phyloP scores from a whole-genome alignment of 2,329 filamentous ascomycete genomes.

The Arachnomyces sp. region DNA sequence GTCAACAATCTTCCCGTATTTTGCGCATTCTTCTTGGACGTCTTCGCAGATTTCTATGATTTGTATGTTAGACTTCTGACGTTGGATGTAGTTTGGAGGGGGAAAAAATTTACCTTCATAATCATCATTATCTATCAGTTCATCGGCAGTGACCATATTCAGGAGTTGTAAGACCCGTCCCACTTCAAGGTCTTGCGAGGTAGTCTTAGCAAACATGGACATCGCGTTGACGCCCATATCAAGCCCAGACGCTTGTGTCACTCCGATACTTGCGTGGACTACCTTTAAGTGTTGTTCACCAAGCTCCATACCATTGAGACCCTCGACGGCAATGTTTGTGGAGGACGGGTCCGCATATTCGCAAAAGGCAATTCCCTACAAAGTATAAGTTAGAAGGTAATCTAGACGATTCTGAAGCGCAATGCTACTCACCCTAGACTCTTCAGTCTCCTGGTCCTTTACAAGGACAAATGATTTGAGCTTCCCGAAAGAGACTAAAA shows the following conservation, averaged over 20 bases:
- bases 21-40: constrained; percentile 83
- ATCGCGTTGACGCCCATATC: constrained; percentile 97
- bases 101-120: constrained; percentile 74
- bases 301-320: constrained; percentile 86
- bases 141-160: constrained; percentile 97
- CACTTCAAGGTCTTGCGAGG: constrained; percentile 67
- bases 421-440: constrained; percentile 66
- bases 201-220: constrained; percentile 92
- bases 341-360: constrained; percentile 72
- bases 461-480: constrained; percentile 87
- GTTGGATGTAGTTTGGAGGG: constrained; percentile 2
- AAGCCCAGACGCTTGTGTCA: constrained; percentile 82
- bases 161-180: constrained; percentile 83
- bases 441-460: constrained; percentile 75
- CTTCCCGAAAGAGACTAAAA: constrained; percentile 84
- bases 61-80: too few species aligned
- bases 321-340: constrained; percentile 82
- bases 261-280: constrained; percentile 80
- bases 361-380: constrained; percentile 87
- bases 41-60: constrained; percentile 87
- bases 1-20: constrained; percentile 78
- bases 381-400: constrained; percentile 10
- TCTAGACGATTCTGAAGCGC: constrained; percentile 11
- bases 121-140: constrained; percentile 87
- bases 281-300: constrained; percentile 82